Conservation (phyloP, 495 filamentous ascomycete genomes). For the Lasiosphaeria ovina region DNA sequence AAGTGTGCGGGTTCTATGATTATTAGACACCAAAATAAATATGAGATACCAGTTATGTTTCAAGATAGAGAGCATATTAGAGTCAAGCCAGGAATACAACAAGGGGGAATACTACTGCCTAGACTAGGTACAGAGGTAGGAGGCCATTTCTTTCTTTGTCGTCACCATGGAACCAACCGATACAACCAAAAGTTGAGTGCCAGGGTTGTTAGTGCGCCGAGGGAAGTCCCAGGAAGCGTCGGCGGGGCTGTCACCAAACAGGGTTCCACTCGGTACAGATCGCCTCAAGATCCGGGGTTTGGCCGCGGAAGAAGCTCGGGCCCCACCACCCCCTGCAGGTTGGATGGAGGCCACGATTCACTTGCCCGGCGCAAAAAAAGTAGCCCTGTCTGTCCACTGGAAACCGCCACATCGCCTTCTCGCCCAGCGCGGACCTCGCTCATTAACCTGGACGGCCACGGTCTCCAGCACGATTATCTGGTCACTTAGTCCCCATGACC, state of each 20-base stretch:
- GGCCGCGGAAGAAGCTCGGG: conserved; percentile 26
- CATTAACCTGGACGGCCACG: conserved; percentile 1
- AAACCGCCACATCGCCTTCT: conserved; percentile 35
- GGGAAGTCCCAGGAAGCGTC: too few species aligned
- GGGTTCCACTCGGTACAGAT: neutral
- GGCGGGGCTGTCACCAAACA: neutral
- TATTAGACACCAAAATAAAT: too few species aligned
- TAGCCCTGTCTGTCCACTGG: conserved; percentile 8
- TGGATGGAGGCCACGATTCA: conserved; percentile 38
- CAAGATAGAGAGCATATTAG: too few species aligned
- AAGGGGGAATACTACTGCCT: too few species aligned
- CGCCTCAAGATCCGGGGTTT: conserved; percentile 19
- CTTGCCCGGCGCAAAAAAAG: neutral
- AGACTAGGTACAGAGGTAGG: too few species aligned
- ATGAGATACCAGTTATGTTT: too few species aligned
- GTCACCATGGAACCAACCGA: too few species aligned
- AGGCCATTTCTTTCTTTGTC: too few species aligned
- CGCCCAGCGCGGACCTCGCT: neutral
- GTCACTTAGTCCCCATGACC: neutral
- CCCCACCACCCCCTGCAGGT: conserved; percentile 18
- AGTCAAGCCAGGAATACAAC: too few species aligned
- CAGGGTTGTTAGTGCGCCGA: too few species aligned
- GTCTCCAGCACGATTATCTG: neutral
- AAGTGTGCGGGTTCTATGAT: too few species aligned
- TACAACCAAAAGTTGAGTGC: too few species aligned